Evolutionary conservation across 345 rosid species (phyloP).

Genomic region (Garcia nutans): DNA sequence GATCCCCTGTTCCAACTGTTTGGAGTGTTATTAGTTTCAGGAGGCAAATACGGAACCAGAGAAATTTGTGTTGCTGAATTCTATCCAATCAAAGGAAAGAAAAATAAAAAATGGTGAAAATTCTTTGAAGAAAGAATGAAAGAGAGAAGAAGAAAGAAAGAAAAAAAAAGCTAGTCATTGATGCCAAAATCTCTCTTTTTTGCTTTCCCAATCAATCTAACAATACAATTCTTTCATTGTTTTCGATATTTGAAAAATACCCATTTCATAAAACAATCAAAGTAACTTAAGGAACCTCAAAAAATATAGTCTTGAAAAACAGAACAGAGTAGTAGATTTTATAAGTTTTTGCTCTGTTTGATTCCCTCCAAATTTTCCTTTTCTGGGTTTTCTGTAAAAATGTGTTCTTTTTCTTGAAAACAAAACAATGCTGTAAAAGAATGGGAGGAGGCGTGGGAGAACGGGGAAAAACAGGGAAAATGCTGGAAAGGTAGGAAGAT

Average conservation of each 20-base stretch:
- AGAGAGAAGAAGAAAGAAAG: constrained; percentile 10
- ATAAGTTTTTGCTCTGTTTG: constrained; percentile 5
- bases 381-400: constrained; percentile 5
- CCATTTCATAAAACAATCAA: constrained; percentile 4
- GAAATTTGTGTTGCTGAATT: constrained; percentile 18
- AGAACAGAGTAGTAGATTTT: background rate
- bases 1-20: constrained; percentile 60
- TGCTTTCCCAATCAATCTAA: constrained; percentile 22
- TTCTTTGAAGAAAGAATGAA: background rate
- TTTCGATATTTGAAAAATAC: constrained; percentile 10
- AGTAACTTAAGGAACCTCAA: background rate
- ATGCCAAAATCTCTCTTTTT: constrained; percentile 13
- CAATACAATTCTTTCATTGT: background rate
- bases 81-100: background rate
- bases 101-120: background rate
- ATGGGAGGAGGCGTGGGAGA: constrained; percentile 14
- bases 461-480: background rate
- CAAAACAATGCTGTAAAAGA: background rate
- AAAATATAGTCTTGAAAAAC: constrained; percentile 1
- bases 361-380: background rate
- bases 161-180: constrained; percentile 22
- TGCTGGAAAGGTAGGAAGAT: constrained; percentile 14
- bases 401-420: constrained; percentile 22
- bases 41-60: constrained; percentile 56
- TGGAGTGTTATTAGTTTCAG: constrained; percentile 59